Conservation (phyloP, 352 stramenopile genomes). For the Globisporangium nagaii region DNA sequence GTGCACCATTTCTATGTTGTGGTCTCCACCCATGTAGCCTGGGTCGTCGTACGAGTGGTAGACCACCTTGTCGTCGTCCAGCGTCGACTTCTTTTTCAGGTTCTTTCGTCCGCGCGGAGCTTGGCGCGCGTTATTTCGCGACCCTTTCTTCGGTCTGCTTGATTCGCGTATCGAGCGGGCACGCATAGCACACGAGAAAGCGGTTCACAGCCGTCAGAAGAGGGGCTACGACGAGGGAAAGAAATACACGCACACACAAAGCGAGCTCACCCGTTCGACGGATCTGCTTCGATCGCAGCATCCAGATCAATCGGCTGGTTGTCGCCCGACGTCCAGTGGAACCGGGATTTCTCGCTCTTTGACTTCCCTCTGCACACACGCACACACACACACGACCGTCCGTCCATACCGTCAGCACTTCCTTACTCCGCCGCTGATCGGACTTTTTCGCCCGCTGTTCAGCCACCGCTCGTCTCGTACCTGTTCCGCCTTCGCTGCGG, state of each 20-base stretch:
- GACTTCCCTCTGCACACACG: conserved; percentile 16
- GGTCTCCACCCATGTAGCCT: conserved; percentile 47
- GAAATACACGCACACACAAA: neutral
- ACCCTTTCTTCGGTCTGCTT: conserved; percentile 1
- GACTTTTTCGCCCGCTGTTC: no score
- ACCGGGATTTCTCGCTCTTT: conserved; percentile 27
- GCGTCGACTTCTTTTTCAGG: conserved; percentile 15
- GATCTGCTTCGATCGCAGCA: conserved; percentile 18
- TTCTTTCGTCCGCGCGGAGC: conserved; percentile 26
- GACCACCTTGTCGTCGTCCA: conserved; percentile 30
- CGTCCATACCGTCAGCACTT: neutral
- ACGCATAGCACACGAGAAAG: neutral
- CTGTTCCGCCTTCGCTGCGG: conserved; percentile 41
- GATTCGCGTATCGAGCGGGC: neutral
- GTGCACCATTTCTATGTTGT: conserved; percentile 49
- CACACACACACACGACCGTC: neutral
- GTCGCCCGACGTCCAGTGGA: conserved; percentile 17
- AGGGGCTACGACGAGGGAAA: neutral
- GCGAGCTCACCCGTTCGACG: conserved; percentile 9
- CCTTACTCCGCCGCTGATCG: no score
- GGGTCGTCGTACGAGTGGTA: conserved; percentile 81
- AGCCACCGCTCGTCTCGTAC: conserved; percentile 15
- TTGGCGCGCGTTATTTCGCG: conserved; percentile 1
- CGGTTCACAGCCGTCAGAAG: neutral
- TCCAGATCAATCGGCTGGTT: conserved; percentile 17